Evolutionary conservation across 2,329 filamentous ascomycete species (phyloP).

Genomic region (Trichoderma hamatum): DNA sequence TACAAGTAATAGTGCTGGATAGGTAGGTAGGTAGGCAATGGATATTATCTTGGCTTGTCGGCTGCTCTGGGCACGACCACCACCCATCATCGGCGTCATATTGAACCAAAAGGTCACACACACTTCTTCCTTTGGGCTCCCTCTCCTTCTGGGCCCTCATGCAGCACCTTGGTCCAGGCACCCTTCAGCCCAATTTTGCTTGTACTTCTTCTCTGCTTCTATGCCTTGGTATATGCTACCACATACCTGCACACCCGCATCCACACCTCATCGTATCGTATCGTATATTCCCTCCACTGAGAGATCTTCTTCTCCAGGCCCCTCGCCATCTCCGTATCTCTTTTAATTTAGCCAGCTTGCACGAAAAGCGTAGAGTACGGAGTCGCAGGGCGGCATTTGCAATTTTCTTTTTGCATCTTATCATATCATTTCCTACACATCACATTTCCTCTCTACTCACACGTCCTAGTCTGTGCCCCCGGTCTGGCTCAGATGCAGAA

Average conservation of each 20-base stretch:
- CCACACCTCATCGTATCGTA: not conserved
- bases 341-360: not conserved
- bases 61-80: not conserved
- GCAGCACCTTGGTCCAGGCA: not conserved
- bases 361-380: not conserved
- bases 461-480: not conserved
- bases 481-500: not conserved
- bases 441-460: not conserved
- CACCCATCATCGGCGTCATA: not conserved
- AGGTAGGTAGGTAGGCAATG: not conserved
- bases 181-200: not conserved
- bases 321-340: not conserved
- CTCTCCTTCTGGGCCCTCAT: not conserved
- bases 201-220: not conserved
- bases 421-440: conserved; percentile 19
- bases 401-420: not conserved
- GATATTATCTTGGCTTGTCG: not conserved
- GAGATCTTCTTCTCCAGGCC: not conserved
- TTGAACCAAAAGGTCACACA: not conserved
- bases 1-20: not conserved
- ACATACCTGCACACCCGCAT: not conserved
- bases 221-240: not conserved
- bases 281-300: not conserved
- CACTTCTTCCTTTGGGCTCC: not conserved
- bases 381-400: not conserved